These are phyloP conservation scores for Alnus rubra DNA, from an alignment of 306 rosid genomes.

Conservation along the genomic window DNA sequence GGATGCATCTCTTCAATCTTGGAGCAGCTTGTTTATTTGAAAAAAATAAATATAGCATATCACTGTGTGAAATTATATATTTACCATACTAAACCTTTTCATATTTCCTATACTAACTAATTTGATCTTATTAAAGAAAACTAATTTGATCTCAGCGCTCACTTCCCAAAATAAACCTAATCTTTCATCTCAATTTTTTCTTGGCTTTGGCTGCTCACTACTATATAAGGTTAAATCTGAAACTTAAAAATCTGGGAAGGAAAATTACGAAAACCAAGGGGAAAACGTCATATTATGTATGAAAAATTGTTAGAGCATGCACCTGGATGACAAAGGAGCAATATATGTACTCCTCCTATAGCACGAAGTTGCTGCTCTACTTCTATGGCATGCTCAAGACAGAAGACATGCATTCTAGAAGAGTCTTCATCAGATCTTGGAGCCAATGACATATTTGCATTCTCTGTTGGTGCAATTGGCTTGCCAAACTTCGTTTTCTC, in stretches of 20 bases:
- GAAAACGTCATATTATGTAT: neutral
- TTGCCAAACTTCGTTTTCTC: slow-evolving; percentile 51
- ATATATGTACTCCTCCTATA: slow-evolving; percentile 82
- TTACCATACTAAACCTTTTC: neutral
- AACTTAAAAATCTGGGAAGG: slow-evolving; percentile 1
- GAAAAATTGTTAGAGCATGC: slow-evolving; percentile 27
- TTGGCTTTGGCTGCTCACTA: neutral
- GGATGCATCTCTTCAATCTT: slow-evolving; percentile 11
- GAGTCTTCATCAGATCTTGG: slow-evolving; percentile 74
- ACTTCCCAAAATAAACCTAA: neutral
- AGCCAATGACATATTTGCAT: slow-evolving; percentile 40
- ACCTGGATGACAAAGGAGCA: slow-evolving; percentile 99
- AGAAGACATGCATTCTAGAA: slow-evolving; percentile 92
- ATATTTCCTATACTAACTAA: neutral
- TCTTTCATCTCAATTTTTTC: neutral
- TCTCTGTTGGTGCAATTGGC: slow-evolving; percentile 35
- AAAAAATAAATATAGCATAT: neutral
- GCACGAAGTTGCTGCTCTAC: slow-evolving; percentile 87
- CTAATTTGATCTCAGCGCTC: neutral
- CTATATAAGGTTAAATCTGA: neutral
- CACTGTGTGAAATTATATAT: slow-evolving; percentile 1
- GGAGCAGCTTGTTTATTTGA: neutral
- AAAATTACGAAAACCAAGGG: neutral
- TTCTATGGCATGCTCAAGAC: slow-evolving; percentile 94
- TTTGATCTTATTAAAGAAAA: neutral